Base-by-base conservation (phyloP, 2,329 filamentous ascomycete species). In the Talaromyces sp. region DNA sequence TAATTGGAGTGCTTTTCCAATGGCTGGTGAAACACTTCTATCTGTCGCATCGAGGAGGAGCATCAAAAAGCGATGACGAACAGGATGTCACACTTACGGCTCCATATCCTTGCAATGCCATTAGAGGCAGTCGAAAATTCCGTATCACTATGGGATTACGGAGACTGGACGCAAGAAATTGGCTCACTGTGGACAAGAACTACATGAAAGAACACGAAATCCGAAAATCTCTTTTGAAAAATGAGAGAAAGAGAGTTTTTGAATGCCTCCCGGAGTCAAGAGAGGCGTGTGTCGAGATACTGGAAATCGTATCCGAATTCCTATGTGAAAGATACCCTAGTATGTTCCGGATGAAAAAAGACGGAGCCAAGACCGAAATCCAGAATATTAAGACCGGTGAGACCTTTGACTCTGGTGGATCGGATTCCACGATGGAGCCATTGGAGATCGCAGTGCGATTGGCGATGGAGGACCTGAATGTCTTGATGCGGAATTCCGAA, bases 381-480 rank as follows among this genome's bases (percentile, higher is more conserved):
- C 66, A 74, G 21, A 81, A 83, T 60, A 72, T 75, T 35, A 68
- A 79, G 53, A 80, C 77, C 0, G 69, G 70, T 12, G 80, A 83
- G 56, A 72, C 69, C 17, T 81, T 79, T 62, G 62, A 67, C 0
- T 69, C 81, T 35, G 72, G 72, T 1, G 68, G 65, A 3, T 66
- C 70, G 2, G 72, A 68, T 29, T 65, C 69, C 31, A 68, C 70
- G 29, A 65, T 72, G 7, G 74, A 79, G 54, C 79, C 81, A 1
- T 68, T 83, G n/a, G 81, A 83, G 61, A 69, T 79, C 14, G 79
- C 78, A 10, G 80, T 80, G 0, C 72, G 80, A 54, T 68, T 84
- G 19, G 76, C 77, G 1, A 79, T 79, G 76, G 81, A 83, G 65
- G 81, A 84, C 62, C 75, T 83, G 60, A 81, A 76, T 55, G 72